Conservation (phyloP, 169 alveolate genomes). For the Plasmodium berghei region DNA sequence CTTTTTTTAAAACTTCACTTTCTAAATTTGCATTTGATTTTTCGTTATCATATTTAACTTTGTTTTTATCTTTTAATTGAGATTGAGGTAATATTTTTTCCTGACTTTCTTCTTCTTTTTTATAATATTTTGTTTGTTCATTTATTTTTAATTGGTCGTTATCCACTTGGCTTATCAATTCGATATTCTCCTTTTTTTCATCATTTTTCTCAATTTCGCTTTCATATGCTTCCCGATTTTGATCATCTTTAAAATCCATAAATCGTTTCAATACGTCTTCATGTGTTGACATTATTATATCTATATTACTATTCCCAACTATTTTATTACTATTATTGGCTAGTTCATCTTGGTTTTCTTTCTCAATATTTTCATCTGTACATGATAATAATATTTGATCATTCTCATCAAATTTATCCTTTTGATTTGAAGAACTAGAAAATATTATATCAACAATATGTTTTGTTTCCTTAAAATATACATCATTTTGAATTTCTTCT, state of each 20-base stretch:
- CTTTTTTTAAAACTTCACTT: constrained; percentile 11
- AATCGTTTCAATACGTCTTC: constrained; percentile 34
- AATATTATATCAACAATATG: constrained; percentile 33
- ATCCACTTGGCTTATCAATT: neutral
- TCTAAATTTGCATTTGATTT: neutral
- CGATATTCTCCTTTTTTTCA: neutral
- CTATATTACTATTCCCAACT: constrained; percentile 42
- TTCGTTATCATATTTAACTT: neutral
- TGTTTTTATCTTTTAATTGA: neutral
- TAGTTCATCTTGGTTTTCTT: neutral
- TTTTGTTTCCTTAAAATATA: constrained; percentile 24
- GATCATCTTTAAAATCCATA: constrained; percentile 50
- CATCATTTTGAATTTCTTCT: neutral
- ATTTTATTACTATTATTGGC: neutral
- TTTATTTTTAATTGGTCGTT: neutral
- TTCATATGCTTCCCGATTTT: neutral
- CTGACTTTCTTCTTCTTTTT: neutral
- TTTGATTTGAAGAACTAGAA: neutral
- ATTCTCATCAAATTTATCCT: neutral
- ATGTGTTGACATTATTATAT: constrained; percentile 69
- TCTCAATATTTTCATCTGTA: neutral
- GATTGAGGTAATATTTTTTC: neutral
- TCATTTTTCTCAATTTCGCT: neutral
- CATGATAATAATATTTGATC: neutral
- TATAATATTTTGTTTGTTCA: neutral